Evolutionary conservation across 2,329 filamentous ascomycete genomes (phyloP), one percentile per base, ranked within the genome.

Genomic region (Calcarisporium arbuscula): DNA sequence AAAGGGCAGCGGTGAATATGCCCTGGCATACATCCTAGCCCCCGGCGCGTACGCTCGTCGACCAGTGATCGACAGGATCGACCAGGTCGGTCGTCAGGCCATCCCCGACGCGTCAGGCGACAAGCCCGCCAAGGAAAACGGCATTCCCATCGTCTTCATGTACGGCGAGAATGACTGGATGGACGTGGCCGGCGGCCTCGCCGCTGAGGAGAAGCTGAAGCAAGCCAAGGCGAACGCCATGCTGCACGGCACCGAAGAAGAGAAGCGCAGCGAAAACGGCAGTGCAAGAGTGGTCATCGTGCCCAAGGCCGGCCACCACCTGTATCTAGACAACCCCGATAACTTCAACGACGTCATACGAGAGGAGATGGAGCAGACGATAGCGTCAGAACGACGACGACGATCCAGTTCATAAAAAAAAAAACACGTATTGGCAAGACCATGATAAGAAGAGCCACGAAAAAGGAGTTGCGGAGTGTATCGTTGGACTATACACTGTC

Each of bases 161-260:
- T 98, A 98, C 54, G 92, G 92, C 43, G 89, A 96, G 50, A 81
- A 92, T 52, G 92, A 98, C 66, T 98, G 92, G 92, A 98, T 98
- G 92, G 92, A 98, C 47, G 80, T 92, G 8, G 78, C 79, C 0
- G 92, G 89, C 19, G 92, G 92, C 0, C 77, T 80, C 30, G 87
- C 84, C 0, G 80, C 89, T 0, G 77, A 84, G 52, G 77, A 89
- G 60, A 88, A 83, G 57, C 72, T 96, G 10, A 80, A 85, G 40
- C 70, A 80, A 38, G 78, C 82, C 43, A 75, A 74, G 44, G 61
- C 63, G 18, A 73, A 74, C 32, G 67, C 73, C 1, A 62, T 95
- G 4, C 60, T 70, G 10, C 59, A 71, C 16, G 83, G 74, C 16
- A 81, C 73, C 1, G 65, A 71, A 2, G 82, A 87, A 38, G 84